A percentile compares a stretch with the other conserved stretches of the same genome.
These are phyloP conservation scores for Pichia occidentalis DNA, from an alignment of 805 yeast genomes.

Conservation along the genomic window DNA sequence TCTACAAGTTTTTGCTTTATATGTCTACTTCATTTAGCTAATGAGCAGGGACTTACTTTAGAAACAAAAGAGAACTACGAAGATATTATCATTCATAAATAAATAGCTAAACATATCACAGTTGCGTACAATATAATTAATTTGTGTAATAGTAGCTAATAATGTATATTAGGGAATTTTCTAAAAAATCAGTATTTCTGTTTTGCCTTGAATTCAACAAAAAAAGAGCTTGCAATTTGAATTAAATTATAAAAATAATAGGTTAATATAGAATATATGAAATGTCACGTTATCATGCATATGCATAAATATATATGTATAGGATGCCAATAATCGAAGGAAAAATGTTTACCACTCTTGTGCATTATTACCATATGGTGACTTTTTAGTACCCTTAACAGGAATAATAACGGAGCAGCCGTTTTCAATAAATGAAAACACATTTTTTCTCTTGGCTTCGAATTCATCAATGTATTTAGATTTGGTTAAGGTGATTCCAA, in stretches of 20 bases:
- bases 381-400: conserved; percentile 59
- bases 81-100: conserved; percentile 31
- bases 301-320: not conserved
- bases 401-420: conserved; percentile 63
- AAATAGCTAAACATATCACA: too few species aligned
- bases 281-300: too few species aligned
- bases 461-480: conserved; percentile 68
- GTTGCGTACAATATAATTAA: too few species aligned
- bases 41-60: conserved; percentile 40
- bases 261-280: too few species aligned
- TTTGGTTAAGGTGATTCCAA: conserved; percentile 89
- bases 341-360: conserved; percentile 60
- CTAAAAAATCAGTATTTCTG: too few species aligned
- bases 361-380: conserved; percentile 56
- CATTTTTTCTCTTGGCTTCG: conserved; percentile 70
- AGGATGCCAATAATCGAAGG: too few species aligned
- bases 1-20: conserved; percentile 47
- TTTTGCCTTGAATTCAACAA: too few species aligned
- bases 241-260: too few species aligned
- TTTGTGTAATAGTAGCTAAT: too few species aligned
- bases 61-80: conserved; percentile 30
- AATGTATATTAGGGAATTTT: too few species aligned
- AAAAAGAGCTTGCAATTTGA: too few species aligned
- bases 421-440: conserved; percentile 89
- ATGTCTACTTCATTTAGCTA: conserved; percentile 43